Conservation (phyloP, 345 rosid genomes). For the Hypericum androsaemum region DNA sequence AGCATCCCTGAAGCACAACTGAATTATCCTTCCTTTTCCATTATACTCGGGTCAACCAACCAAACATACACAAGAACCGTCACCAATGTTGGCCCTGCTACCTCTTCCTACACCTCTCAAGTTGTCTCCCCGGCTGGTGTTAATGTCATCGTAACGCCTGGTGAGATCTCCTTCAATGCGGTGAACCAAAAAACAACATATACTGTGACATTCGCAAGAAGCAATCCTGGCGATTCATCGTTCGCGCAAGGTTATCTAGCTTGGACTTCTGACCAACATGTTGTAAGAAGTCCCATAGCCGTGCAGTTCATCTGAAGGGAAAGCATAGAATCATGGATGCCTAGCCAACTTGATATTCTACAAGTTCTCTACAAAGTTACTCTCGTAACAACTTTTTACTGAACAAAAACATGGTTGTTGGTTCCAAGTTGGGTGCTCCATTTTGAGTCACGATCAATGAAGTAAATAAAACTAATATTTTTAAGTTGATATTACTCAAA, state of each 20-base stretch:
- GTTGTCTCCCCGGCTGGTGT: background rate
- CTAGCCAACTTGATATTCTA: background rate
- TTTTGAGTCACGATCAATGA: no score
- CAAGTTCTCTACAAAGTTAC: background rate
- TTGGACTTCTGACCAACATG: conserved; percentile 6
- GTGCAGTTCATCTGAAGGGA: background rate
- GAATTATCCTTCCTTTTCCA: background rate
- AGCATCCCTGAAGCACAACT: background rate
- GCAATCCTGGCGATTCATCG: background rate
- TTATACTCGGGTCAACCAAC: background rate
- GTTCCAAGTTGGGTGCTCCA: no score
- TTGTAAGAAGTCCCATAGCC: conserved; percentile 12
- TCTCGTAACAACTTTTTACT: no score
- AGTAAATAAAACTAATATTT: no score
- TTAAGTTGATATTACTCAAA: no score
- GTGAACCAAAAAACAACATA: background rate
- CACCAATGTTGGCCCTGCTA: background rate
- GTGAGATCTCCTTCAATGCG: background rate
- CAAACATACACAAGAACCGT: background rate
- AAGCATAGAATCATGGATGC: background rate
- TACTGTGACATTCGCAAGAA: background rate
- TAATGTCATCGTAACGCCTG: background rate
- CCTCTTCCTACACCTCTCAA: background rate
- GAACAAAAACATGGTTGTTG: no score
- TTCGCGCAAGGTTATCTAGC: conserved; percentile 14